A percentile compares a stretch with the other conserved stretches of the same genome.
These are phyloP conservation scores for Adansonia digitata DNA, from an alignment of 345 rosid species.

Conservation along the genomic window DNA sequence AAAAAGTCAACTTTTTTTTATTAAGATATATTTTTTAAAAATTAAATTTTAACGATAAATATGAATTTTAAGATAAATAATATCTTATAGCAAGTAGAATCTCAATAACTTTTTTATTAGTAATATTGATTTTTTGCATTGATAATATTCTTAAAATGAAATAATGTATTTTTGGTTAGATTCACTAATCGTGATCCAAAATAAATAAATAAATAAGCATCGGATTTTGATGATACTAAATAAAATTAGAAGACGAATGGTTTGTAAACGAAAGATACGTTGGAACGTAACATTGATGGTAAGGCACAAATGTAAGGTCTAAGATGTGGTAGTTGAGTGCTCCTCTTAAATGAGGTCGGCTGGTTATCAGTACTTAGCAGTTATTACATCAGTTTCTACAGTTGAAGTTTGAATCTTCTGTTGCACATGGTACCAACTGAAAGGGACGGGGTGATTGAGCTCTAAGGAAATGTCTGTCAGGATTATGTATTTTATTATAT, in stretches of 20 bases:
- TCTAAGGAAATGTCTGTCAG: too few relatives aligned
- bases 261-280: not conserved
- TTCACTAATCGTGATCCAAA: not conserved
- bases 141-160: not conserved
- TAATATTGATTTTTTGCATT: too few relatives aligned
- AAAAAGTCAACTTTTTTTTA: too few relatives aligned
- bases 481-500: too few relatives aligned
- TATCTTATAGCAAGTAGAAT: too few relatives aligned
- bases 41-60: too few relatives aligned
- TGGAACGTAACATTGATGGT: not conserved
- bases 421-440: too few relatives aligned
- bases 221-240: not conserved
- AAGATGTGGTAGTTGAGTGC: conserved; percentile 9
- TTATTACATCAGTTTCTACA: not conserved
- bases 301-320: not conserved
- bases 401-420: not conserved
- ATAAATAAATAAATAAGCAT: not conserved
- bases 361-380: conserved; percentile 2
- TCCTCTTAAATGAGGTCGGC: conserved; percentile 18
- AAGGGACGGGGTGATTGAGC: too few relatives aligned
- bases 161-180: not conserved
- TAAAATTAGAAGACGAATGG: not conserved
- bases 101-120: too few relatives aligned
- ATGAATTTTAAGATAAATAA: too few relatives aligned
- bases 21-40: too few relatives aligned